Percentiles rank a stretch among this genome's conserved stretches.
Evolutionary conservation across 176 grass and related monocot species (phyloP).

Genomic region (Oryza longistaminata): DNA sequence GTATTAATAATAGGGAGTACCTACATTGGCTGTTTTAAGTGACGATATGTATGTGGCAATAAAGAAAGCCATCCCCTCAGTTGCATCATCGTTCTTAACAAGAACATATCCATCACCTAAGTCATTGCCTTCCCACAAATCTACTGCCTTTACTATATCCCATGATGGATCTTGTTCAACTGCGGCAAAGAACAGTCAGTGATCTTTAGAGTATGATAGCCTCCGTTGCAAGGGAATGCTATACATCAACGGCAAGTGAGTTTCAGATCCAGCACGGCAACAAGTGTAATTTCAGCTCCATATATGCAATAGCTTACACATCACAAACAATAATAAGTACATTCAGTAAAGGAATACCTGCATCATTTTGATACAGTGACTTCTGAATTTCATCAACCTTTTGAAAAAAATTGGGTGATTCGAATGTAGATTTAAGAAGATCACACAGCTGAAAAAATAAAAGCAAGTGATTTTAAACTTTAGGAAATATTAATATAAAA

Average conservation of each 20-base stretch:
- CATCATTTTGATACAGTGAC: conserved; percentile 46
- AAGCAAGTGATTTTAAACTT: neutral
- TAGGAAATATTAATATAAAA: neutral
- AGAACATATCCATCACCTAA: conserved; percentile 80
- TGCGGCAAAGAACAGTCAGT: conserved; percentile 21
- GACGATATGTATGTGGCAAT: conserved; percentile 83
- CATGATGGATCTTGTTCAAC: conserved; percentile 67
- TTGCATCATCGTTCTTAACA: conserved; percentile 83
- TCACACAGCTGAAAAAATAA: conserved; percentile 62
- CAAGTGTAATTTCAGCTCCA: neutral
- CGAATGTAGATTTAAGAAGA: conserved; percentile 79
- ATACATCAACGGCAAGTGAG: neutral
- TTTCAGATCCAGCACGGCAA: neutral
- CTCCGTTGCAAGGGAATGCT: neutral
- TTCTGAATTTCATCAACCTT: conserved; percentile 63
- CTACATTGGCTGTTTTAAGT: conserved; percentile 71
- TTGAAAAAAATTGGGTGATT: conserved; percentile 77
- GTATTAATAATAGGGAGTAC: neutral
- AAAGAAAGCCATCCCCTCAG: conserved; percentile 76
- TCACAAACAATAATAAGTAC: conserved; percentile 14
- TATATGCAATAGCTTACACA: neutral
- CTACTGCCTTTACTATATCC: conserved; percentile 65
- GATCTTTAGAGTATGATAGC: neutral
- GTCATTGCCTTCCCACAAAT: conserved; percentile 61
- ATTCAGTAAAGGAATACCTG: conserved; percentile 38